Base-by-base conservation (phyloP, 2,329 filamentous ascomycete species). In the Phaeophleospora eucalypticola region DNA sequence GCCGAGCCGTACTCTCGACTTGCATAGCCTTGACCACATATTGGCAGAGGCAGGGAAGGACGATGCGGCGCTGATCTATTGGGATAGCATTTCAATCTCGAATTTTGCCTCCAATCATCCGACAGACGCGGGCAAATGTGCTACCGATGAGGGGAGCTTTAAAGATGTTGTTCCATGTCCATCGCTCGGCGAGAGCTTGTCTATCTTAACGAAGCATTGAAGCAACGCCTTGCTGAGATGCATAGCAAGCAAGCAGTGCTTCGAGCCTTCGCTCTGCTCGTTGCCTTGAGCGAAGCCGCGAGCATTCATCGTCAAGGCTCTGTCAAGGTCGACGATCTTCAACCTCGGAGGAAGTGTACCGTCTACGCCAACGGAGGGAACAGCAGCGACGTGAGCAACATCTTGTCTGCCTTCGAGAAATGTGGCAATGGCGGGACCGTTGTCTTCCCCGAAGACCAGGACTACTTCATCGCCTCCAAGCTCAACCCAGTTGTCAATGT, bases 401-500 rank as follows among this genome's bases (percentile, higher is more conserved):
- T 74, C 24, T 51, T 71, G 1, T 47, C 65, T 21, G 71, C 72
- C 2, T 73, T 73, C 51, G 21, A 56, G 3, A 49, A 61, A 16
- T 75, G 71, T 43, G 65, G 64, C 3, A 58, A 68, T 40, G 68
- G 70, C 20, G 65, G 72, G 9, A 73, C 60, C 3, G 68, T 80
- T 7, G 59, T 77, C 3, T 80, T 80, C 49, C 76, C 75, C 0
- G 68, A 73, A 48, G 66, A 66, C 12, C 60, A 78, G 46, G 68
- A 66, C 18, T 81, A 79, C 58, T 73, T 68, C 63, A 79, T 80
- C 51, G 72, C 64, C 4, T 69, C 68, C 8, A 70, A 68, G 35
- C 58, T 80, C 37, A 76, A 79, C 49, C 73, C 74, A 0, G 58
- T 75, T 2, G 55, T 80, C 12, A 64, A 72, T 54, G 73, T 78